These are phyloP conservation scores for Ophiostoma pallidulum DNA, from an alignment of 2,329 filamentous ascomycete species.

Conservation along the genomic window DNA sequence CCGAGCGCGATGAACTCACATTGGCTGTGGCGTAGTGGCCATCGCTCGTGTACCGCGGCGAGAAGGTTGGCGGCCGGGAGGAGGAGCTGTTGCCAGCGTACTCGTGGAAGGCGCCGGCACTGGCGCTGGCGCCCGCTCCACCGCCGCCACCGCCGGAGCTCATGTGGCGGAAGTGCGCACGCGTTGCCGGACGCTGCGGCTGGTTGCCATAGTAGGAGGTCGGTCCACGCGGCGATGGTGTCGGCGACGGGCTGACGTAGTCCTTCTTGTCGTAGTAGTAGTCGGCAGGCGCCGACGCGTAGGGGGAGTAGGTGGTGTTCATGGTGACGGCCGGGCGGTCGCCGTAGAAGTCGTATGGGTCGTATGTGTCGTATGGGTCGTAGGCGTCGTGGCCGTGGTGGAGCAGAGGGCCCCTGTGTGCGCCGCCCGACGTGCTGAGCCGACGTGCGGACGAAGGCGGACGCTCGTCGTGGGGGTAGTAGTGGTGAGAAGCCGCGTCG, in stretches of 20 bases:
- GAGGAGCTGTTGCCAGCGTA: constrained; percentile 28
- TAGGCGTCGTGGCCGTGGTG: constrained; percentile 1
- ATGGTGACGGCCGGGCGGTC: constrained; percentile 29
- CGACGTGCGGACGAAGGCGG: constrained; percentile 10
- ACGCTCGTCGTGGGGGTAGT: neutral
- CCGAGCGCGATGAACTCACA: constrained; percentile 48
- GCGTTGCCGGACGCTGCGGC: constrained; percentile 42
- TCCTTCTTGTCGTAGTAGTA: constrained; percentile 43
- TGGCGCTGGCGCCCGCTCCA: constrained; percentile 20
- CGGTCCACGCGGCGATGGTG: constrained; percentile 45
- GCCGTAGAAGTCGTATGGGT: constrained; percentile 19
- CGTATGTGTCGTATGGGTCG: neutral
- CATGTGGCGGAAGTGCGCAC: constrained; percentile 38
- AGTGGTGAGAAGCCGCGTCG: neutral
- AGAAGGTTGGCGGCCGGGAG: constrained; percentile 39
- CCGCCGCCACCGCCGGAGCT: constrained; percentile 30
- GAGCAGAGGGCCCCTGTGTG: too few relatives aligned
- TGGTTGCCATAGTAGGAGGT: constrained; percentile 33
- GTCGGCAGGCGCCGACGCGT: constrained; percentile 40
- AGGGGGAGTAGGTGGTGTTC: constrained; percentile 33
- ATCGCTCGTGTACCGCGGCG: constrained; percentile 52
- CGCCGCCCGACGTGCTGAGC: neutral
- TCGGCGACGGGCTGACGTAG: constrained; percentile 46
- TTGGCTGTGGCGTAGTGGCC: constrained; percentile 56
- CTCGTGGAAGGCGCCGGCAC: constrained; percentile 28